Base-by-base conservation (phyloP, 1,284 basidiomycete genomes). In the Mycena sp. region DNA sequence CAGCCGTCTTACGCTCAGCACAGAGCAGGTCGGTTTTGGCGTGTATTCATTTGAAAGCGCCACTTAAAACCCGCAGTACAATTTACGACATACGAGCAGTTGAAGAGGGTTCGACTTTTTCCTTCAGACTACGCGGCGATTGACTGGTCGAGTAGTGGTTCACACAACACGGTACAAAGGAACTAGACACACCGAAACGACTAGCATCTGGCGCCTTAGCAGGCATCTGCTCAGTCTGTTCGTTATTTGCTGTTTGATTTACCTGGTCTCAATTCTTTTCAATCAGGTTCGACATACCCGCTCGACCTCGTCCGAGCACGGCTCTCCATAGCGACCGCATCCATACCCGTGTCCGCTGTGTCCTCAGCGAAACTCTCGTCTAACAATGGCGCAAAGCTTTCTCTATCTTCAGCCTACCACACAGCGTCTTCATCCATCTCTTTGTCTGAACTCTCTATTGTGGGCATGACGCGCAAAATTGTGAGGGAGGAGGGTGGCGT, bases 261-360 rank as follows among this genome's bases (percentile, higher is more conserved):
- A 52, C 70, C 22, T 66, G 62, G 57, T 57, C 9, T 71, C 67
- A 59, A 46, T 70, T 48, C 52, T 70, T 38, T 18, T 50, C n/a
- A 13, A 65, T 59, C 73, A 93, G 95, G 93, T 74, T 89, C 94
- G 41, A 98, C 96, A 78, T 98, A 98, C 82, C 96, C 96, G 4
- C 83, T 98, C 74, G 96, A 98, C 81, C 90, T 98, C 67, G 94
- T 98, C 30, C 90, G 96, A 65, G 95, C 95, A n/a, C 89, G 96
- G 61, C 86, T 98, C 75, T 96, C 95, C 38, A 97, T 98, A 77
- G 96, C 95, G 16, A 96, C 95, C 4, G 94, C 93, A 44, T 91
- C 92, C 62, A 87, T 93, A 79, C 83, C 79, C 55, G 72, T 75
- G 44, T 73, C 70, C 38, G 70, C 76, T 41, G 34, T 34, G 8